Evolutionary conservation across 192 early-diverging fungal species (phyloP), one percentile per base, ranked within the genome.

Genomic region (Coemansia nantahalensis): DNA sequence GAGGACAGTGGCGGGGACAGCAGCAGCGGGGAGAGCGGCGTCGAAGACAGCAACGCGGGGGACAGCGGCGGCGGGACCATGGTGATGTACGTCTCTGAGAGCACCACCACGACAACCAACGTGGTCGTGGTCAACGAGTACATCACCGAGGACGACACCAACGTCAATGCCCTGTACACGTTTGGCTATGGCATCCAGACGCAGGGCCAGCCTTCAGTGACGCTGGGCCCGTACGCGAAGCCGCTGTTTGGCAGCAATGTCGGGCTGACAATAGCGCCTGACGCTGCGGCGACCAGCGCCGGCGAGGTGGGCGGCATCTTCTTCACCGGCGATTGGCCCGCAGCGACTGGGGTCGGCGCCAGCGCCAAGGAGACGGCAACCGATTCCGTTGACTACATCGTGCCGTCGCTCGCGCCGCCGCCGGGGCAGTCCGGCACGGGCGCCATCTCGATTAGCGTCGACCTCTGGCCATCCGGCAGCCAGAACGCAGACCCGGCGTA

Each of bases 231-330:
- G 9, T 65, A 65, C 16, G 54, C 26, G 18, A 64, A 65, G 41
- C 69, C 62, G 17, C 43, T 65, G 36, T 59, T 61, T 48, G 62
- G 69, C 18, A 54, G 49, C 1, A 73, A 73, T 26, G 69, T 73
- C 18, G 69, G 69, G 8, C 35, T 73, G 30, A 73, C 69, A 4
- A 56, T 73, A 15, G 58, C 34, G 1, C 31, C 57, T 0, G 65
- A 56, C 13, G n/a, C 57, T 1, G 21, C 53, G 0, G 56, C 50
- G 2, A 35, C 49, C 2, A 30, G 15, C 17, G 21, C 45, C n/a
- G 44, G 18, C 39, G 51, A 47, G 21, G 12, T 22, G 1, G 17
- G 32, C 3, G 41, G 41, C 2, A 11, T 62, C 8, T 22, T 45
- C 15, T 73, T 65, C 31, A 65, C 69, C 5, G 54, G 48, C 10